phyloP scores from a whole-genome alignment of 1,284 basidiomycete species.

The Porodaedalea pini region DNA sequence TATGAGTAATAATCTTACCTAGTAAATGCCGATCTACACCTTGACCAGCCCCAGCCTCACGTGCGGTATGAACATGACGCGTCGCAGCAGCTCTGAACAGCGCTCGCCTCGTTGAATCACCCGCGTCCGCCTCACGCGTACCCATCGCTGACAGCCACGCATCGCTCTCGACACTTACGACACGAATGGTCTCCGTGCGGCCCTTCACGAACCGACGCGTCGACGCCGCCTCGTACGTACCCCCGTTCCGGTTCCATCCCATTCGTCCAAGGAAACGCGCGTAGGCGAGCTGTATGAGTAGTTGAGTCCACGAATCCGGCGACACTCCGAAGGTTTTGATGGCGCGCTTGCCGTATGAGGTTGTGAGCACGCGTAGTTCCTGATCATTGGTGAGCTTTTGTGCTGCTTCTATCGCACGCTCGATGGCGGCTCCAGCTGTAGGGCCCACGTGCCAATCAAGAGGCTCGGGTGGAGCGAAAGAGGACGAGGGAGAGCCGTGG shows the following conservation, averaged over 20 bases:
- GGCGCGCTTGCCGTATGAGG: slow-evolving; percentile 80
- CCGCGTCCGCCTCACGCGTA: slow-evolving; percentile 34
- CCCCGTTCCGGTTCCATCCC: slow-evolving; percentile 36
- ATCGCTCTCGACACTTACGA: slow-evolving; percentile 68
- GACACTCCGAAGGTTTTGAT: slow-evolving; percentile 84
- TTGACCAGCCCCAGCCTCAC: slow-evolving; percentile 64
- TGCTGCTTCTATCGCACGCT: slow-evolving; percentile 54
- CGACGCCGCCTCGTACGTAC: slow-evolving; percentile 87
- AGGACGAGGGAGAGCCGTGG: slow-evolving; percentile 38
- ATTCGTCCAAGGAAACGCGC: slow-evolving; percentile 49
- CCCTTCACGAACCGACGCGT: slow-evolving; percentile 83
- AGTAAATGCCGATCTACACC: slow-evolving; percentile 85
- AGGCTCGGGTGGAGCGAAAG: slow-evolving; percentile 32
- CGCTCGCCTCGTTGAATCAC: slow-evolving; percentile 44
- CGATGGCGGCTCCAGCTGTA: slow-evolving; percentile 47
- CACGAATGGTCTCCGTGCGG: slow-evolving; percentile 84
- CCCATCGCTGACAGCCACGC: slow-evolving; percentile 78
- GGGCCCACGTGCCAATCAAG: slow-evolving; percentile 67
- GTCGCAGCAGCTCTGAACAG: slow-evolving; percentile 66
- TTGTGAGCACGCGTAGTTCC: slow-evolving; percentile 62
- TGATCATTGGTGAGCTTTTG: slow-evolving; percentile 64
- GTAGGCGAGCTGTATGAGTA: slow-evolving; percentile 85
- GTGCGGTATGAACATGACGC: slow-evolving; percentile 69
- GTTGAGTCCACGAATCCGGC: slow-evolving; percentile 92
- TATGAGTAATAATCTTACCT: slow-evolving; percentile 41